A percentile compares a stretch with the other conserved stretches of the same genome.
Evolutionary conservation across 495 filamentous ascomycete species (phyloP).

Genomic region (Rhizodiscina lignyota): DNA sequence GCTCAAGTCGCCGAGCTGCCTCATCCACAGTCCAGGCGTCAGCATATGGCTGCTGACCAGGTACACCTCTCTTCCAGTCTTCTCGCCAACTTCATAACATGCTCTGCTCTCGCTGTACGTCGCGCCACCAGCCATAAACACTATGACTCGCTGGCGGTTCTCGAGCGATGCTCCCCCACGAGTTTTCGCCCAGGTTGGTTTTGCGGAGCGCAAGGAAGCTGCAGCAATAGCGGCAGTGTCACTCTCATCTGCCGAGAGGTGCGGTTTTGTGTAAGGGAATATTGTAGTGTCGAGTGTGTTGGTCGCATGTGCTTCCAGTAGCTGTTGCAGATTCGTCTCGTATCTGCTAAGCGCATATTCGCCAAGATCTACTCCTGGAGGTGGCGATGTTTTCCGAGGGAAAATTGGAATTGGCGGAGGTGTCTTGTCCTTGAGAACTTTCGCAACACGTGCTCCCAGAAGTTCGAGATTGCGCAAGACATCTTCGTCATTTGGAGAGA

Average conservation of each 20-base stretch:
- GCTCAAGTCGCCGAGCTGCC: slow-evolving; percentile 65
- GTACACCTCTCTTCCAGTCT: slow-evolving; percentile 63
- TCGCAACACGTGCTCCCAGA: slow-evolving; percentile 60
- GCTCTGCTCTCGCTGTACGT: slow-evolving; percentile 77
- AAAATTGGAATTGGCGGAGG: slow-evolving; percentile 50
- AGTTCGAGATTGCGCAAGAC: slow-evolving; percentile 64
- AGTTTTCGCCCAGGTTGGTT: slow-evolving; percentile 87
- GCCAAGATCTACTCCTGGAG: slow-evolving; percentile 25
- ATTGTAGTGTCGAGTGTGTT: slow-evolving; percentile 35
- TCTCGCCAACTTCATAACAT: slow-evolving; percentile 72
- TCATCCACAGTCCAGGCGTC: slow-evolving; percentile 59
- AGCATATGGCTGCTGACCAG: slow-evolving; percentile 87
- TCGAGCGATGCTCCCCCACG: slow-evolving; percentile 58
- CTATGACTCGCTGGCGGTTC: slow-evolving; percentile 75
- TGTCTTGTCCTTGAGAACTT: slow-evolving; percentile 59
- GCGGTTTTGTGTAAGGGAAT: slow-evolving; percentile 75
- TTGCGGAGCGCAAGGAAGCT: slow-evolving; percentile 69
- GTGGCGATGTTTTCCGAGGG: slow-evolving; percentile 35
- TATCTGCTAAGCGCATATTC: slow-evolving; percentile 47
- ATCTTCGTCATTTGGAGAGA: slow-evolving; percentile 55
- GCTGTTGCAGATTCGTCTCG: slow-evolving; percentile 27
- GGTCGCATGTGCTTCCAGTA: slow-evolving; percentile 49
- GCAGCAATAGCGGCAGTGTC: slow-evolving; percentile 43
- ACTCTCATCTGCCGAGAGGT: slow-evolving; percentile 32
- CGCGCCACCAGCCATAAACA: slow-evolving; percentile 93